Evolutionary conservation across 2,329 filamentous ascomycete genomes (phyloP).

Genomic region (Penicillium palitans): DNA sequence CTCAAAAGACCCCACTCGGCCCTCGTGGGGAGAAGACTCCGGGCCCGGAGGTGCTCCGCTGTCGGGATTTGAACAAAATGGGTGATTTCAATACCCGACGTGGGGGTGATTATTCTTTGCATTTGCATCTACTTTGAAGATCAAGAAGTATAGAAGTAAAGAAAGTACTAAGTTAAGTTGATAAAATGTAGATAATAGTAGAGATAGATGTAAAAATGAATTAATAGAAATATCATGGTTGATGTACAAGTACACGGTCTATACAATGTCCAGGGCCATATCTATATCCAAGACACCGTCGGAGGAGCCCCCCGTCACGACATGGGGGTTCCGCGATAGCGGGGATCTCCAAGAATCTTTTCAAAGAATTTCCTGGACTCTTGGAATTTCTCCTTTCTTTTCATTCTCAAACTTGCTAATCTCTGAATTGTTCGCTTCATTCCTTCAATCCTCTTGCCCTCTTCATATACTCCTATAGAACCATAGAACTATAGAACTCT

Average conservation of each 20-base stretch:
- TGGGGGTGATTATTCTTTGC: not conserved
- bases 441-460: not conserved
- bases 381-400: not conserved
- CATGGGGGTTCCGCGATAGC: conserved; percentile 8
- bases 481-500: not conserved
- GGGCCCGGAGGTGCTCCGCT: conserved; percentile 26
- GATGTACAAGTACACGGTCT: not conserved
- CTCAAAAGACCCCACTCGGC: conserved; percentile 1
- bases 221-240: not conserved
- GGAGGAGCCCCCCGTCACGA: conserved; percentile 3
- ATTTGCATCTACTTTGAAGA: not conserved
- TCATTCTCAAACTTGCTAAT: not conserved
- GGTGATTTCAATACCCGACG: conserved; percentile 21
- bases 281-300: not conserved
- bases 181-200: not conserved
- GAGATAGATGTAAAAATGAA: not conserved
- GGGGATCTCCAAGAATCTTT: conserved; percentile 2
- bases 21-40: conserved; percentile 15
- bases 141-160: no score
- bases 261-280: not conserved
- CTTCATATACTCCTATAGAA: not conserved
- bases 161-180: not conserved
- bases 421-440: not conserved
- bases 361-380: not conserved
- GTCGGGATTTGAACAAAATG: conserved; percentile 16